phyloP scores from a whole-genome alignment of 495 filamentous ascomycete genomes.

The Aspergillus sclerotioniger region DNA sequence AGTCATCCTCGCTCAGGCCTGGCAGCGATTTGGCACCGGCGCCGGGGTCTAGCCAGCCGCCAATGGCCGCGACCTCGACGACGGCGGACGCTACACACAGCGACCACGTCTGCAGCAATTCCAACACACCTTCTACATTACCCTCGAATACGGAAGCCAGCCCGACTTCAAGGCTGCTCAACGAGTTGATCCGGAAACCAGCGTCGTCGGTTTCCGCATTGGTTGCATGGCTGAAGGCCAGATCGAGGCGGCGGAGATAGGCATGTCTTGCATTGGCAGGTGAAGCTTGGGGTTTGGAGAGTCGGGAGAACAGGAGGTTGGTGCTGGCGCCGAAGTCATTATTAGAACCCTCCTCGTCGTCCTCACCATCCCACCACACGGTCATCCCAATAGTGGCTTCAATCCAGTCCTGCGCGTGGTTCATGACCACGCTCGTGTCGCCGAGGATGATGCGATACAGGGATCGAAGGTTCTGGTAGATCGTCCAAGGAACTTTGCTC shows the following conservation, averaged over 20 bases:
- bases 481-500: slow-evolving; percentile 79
- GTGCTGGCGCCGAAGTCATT: slow-evolving; percentile 23
- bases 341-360: slow-evolving; percentile 39
- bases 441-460: slow-evolving; percentile 78
- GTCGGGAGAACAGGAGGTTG: slow-evolving; percentile 28
- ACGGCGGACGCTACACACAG: slow-evolving; percentile 70
- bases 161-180: slow-evolving; percentile 70
- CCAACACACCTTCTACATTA: slow-evolving; percentile 68
- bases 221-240: slow-evolving; percentile 50
- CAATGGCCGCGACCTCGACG: slow-evolving; percentile 73
- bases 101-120: slow-evolving; percentile 75
- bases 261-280: slow-evolving; percentile 47
- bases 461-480: slow-evolving; percentile 74
- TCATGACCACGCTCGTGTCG: slow-evolving; percentile 63
- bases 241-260: slow-evolving; percentile 52
- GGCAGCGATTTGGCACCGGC: slow-evolving; percentile 28
- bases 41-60: slow-evolving; percentile 63
- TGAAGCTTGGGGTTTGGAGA: slow-evolving; percentile 23
- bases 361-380: slow-evolving; percentile 85
- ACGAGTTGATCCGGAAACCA: slow-evolving; percentile 66
- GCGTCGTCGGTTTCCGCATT: slow-evolving; percentile 42
- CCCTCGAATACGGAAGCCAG: slow-evolving; percentile 77
- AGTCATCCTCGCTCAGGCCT: slow-evolving; percentile 55
- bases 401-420: slow-evolving; percentile 75
- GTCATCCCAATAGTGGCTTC: slow-evolving; percentile 79